phyloP scores from a whole-genome alignment of 2,329 filamentous ascomycete genomes.

The Aspergillus sp. region DNA sequence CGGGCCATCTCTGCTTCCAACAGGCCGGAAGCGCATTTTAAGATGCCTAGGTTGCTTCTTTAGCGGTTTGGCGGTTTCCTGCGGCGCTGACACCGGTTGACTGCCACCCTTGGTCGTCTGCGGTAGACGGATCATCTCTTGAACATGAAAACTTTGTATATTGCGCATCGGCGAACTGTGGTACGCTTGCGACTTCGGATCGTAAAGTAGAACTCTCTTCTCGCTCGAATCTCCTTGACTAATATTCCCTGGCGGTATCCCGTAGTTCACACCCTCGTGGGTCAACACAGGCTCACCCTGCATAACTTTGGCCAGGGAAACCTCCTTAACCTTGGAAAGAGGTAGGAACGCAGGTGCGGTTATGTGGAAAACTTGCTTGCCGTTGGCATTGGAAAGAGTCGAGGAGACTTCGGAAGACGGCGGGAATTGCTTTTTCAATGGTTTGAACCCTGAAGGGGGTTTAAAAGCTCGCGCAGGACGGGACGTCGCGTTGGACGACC shows the following conservation, averaged over 20 bases:
- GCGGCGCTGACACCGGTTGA: slow-evolving; percentile 14
- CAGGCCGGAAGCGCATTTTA: slow-evolving; percentile 38
- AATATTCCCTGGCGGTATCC: slow-evolving; percentile 27
- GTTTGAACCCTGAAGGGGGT: slow-evolving; percentile 35
- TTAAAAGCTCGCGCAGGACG: slow-evolving; percentile 29
- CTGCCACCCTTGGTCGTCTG: slow-evolving; percentile 15
- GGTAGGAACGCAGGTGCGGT: slow-evolving; percentile 37
- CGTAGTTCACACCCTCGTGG: slow-evolving; percentile 35
- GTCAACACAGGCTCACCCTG: slow-evolving; percentile 33
- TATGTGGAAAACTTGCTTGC: slow-evolving; percentile 42
- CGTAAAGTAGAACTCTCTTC: slow-evolving; percentile 29
- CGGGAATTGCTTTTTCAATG: slow-evolving; percentile 22
- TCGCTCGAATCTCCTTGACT: slow-evolving; percentile 16
- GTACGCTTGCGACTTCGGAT: slow-evolving; percentile 27
- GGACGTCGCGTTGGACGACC: slow-evolving; percentile 2
- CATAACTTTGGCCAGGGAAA: slow-evolving; percentile 33
- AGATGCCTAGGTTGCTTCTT: slow-evolving; percentile 34
- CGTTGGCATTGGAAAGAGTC: slow-evolving; percentile 29
- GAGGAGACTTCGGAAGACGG: slow-evolving; percentile 25
- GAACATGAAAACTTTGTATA: slow-evolving; percentile 27
- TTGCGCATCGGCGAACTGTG: slow-evolving; percentile 14
- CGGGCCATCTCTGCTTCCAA: slow-evolving; percentile 25
- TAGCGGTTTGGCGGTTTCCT: slow-evolving; percentile 25
- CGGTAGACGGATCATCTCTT: slow-evolving; percentile 28
- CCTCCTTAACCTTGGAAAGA: slow-evolving; percentile 35